These are phyloP conservation scores for Strobilomyces dryophilus DNA, from an alignment of 768 basidiomycete species.

Conservation along the genomic window DNA sequence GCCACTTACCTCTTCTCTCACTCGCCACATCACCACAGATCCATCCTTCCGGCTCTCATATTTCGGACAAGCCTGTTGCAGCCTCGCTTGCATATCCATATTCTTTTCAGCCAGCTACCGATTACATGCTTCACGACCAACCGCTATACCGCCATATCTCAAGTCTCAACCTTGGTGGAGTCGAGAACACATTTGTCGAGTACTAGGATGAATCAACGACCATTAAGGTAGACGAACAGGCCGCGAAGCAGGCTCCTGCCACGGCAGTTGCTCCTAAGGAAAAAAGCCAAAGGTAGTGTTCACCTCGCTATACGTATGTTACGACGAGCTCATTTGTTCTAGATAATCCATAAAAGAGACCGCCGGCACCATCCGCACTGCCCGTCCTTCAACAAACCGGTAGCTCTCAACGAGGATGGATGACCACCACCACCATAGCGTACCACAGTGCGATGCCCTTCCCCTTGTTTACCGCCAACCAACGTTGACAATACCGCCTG, in stretches of 20 bases:
- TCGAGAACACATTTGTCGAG: slow-evolving; percentile 68
- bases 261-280: slow-evolving; percentile 55
- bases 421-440: too few relatives aligned
- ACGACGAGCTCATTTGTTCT: slow-evolving; percentile 12
- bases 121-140: slow-evolving; percentile 75
- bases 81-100: slow-evolving; percentile 90
- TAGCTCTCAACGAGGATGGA: slow-evolving; percentile 50
- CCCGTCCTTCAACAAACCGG: slow-evolving; percentile 76
- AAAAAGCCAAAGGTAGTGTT: slow-evolving; percentile 50
- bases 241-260: slow-evolving; percentile 24
- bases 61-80: slow-evolving; percentile 84
- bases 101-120: slow-evolving; percentile 80
- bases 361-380: slow-evolving; percentile 58
- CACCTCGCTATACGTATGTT: not conserved
- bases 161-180: slow-evolving; percentile 70
- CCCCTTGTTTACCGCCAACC: too few relatives aligned
- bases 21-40: slow-evolving; percentile 77
- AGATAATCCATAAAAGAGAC: slow-evolving; percentile 35
- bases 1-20: too few relatives aligned
- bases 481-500: too few relatives aligned
- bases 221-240: slow-evolving; percentile 63
- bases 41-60: slow-evolving; percentile 92
- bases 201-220: slow-evolving; percentile 93
- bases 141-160: slow-evolving; percentile 62
- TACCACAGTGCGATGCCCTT: too few relatives aligned